These are phyloP conservation scores for Pichia sorboxylosa DNA, from an alignment of 1,139 yeast genomes.

Conservation along the genomic window DNA sequence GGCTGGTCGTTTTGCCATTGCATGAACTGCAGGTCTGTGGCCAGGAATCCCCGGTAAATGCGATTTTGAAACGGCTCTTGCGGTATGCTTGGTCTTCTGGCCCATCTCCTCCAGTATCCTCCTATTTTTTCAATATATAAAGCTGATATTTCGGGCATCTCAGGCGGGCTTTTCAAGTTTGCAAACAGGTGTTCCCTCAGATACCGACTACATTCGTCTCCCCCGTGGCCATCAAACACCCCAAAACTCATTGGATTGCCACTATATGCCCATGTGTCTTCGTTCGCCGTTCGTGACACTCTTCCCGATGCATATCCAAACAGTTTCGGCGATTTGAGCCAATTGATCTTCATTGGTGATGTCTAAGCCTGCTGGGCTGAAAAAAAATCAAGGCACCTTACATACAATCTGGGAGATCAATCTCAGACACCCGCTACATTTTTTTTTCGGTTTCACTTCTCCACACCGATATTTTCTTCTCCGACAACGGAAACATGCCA, in stretches of 20 bases:
- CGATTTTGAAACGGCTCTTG: constrained; percentile 21
- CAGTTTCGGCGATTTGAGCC: constrained; percentile 60
- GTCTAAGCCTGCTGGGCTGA: too few species aligned
- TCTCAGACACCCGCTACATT: too few species aligned
- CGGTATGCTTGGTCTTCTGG: constrained; percentile 25
- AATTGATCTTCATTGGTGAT: too few species aligned
- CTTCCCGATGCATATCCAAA: constrained; percentile 74
- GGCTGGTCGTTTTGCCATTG: constrained; percentile 19
- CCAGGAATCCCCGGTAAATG: constrained; percentile 20
- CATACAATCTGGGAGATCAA: too few species aligned
- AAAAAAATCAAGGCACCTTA: too few species aligned
- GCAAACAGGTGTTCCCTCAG: constrained; percentile 42
- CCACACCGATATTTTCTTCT: too few species aligned
- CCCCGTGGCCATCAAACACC: constrained; percentile 93
- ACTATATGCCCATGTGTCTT: constrained; percentile 46
- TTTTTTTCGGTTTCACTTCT: too few species aligned
- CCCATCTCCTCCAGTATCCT: constrained; percentile 83
- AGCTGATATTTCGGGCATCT: too few species aligned
- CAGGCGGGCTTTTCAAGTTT: constrained; percentile 36
- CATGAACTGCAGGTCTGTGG: constrained; percentile 23
- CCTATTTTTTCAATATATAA: constrained; percentile 52
- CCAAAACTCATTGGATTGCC: constrained; percentile 46
- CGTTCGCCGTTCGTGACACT: constrained; percentile 67
- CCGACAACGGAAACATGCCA: too few species aligned
- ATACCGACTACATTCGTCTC: constrained; percentile 57